phyloP scores from a whole-genome alignment of 2,329 filamentous ascomycete species.

The Daldinia sp. region DNA sequence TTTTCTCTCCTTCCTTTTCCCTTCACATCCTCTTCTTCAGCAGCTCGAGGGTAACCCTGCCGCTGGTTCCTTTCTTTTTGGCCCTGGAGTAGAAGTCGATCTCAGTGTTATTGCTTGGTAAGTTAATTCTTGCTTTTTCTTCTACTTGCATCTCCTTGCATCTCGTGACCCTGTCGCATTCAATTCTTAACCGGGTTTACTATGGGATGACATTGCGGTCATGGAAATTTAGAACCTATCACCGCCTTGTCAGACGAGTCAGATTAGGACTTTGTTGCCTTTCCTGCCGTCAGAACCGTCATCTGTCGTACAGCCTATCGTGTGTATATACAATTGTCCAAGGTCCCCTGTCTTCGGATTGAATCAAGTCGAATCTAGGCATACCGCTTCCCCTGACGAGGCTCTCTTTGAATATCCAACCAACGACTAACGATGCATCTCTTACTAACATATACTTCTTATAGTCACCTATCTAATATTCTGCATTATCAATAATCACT shows the following conservation, averaged over 20 bases:
- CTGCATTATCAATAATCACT: conserved; percentile 42
- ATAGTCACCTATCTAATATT: conserved; percentile 45
- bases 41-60: conserved; percentile 37
- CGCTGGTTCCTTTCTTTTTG: conserved; percentile 40
- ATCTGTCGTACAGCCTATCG: conserved; percentile 2
- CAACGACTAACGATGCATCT: conserved; percentile 5
- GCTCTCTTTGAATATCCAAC: conserved; percentile 17
- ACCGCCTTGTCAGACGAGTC: conserved; percentile 9
- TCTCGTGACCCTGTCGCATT: conserved; percentile 14
- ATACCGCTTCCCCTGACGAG: conserved; percentile 13
- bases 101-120: conserved; percentile 36
- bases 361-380: conserved; percentile 1
- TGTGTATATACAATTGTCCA: conserved; percentile 2
- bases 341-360: not conserved
- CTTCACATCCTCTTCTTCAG: conserved; percentile 37
- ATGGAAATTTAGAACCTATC: conserved; percentile 9
- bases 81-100: conserved; percentile 38
- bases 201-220: conserved; percentile 10
- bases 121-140: conserved; percentile 20
- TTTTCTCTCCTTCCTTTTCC: conserved; percentile 22
- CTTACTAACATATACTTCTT: conserved; percentile 24
- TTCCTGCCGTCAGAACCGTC: conserved; percentile 9
- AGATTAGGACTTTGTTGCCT: not conserved
- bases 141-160: too few relatives aligned
- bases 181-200: conserved; percentile 7